phyloP scores from a whole-genome alignment of 768 basidiomycete species.

The Coprinellus aureogranulatus region DNA sequence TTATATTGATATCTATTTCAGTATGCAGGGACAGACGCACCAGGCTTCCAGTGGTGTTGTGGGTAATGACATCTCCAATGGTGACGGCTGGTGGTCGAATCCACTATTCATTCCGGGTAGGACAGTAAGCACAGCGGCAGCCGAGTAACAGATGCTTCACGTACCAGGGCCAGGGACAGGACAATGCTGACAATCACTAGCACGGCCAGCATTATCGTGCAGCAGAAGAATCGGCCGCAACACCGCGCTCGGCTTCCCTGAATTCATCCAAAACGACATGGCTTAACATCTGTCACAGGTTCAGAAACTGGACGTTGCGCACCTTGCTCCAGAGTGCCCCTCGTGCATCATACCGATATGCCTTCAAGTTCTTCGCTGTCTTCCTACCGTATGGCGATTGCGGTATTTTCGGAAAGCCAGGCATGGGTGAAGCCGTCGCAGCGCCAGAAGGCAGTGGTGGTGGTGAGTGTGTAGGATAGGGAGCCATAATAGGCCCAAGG shows the following conservation, averaged over 20 bases:
- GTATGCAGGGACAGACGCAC: conserved; percentile 30
- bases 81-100: conserved; percentile 67
- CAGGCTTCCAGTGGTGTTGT: conserved; percentile 38
- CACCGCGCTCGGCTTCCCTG: conserved; percentile 63
- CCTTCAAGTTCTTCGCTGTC: conserved; percentile 42
- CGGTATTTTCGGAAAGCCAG: neutral
- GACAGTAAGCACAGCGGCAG: neutral
- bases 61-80: conserved; percentile 49
- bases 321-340: conserved; percentile 73
- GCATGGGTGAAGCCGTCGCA: neutral
- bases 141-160: conserved; percentile 17
- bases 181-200: conserved; percentile 67
- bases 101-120: conserved; percentile 49
- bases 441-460: neutral
- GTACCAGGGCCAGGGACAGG: conserved; percentile 65
- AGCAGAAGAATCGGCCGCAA: conserved; percentile 71
- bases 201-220: conserved; percentile 62
- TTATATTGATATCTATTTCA: neutral
- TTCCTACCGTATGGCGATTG: conserved; percentile 17
- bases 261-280: neutral
- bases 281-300: neutral
- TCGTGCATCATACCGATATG: conserved; percentile 55
- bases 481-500: neutral
- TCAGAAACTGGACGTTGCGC: too few relatives aligned
- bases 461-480: neutral